These are phyloP conservation scores for Malus domestica DNA, from an alignment of 306 rosid genomes.

Conservation along the genomic window DNA sequence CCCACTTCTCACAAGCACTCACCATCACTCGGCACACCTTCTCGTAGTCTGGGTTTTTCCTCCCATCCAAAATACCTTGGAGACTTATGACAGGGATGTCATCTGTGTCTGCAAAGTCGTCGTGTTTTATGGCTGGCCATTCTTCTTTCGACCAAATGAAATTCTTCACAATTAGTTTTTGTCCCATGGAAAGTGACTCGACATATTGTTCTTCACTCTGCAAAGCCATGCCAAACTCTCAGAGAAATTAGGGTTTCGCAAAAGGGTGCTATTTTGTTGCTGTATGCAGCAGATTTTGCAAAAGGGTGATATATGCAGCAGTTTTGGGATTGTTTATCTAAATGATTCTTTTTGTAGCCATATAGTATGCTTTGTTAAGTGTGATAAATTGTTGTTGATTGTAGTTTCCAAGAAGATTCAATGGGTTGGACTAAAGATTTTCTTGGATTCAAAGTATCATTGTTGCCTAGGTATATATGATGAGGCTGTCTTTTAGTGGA, in stretches of 20 bases:
- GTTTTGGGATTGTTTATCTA: background rate
- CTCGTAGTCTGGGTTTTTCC: background rate
- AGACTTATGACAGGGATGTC: conserved; percentile 9
- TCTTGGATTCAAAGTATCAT: background rate
- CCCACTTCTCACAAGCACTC: conserved; percentile 11
- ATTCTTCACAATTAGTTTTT: conserved; percentile 7
- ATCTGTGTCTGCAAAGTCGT: background rate
- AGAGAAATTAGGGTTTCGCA: background rate
- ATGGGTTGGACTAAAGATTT: background rate
- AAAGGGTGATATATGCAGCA: background rate
- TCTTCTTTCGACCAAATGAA: conserved; percentile 11
- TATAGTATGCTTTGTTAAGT: background rate
- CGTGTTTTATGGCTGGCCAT: conserved; percentile 5
- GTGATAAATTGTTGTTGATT: background rate
- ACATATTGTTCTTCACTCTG: conserved; percentile 1
- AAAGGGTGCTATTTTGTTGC: background rate
- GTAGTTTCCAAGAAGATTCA: background rate
- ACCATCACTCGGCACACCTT: background rate
- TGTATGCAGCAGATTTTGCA: background rate
- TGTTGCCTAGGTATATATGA: background rate
- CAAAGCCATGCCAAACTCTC: background rate
- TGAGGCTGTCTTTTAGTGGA: background rate
- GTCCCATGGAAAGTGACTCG: conserved; percentile 9
- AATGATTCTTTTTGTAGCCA: background rate
- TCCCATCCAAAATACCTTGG: background rate